phyloP scores from a whole-genome alignment of 148 eudicot genomes.

The Nepenthes mirabilis region DNA sequence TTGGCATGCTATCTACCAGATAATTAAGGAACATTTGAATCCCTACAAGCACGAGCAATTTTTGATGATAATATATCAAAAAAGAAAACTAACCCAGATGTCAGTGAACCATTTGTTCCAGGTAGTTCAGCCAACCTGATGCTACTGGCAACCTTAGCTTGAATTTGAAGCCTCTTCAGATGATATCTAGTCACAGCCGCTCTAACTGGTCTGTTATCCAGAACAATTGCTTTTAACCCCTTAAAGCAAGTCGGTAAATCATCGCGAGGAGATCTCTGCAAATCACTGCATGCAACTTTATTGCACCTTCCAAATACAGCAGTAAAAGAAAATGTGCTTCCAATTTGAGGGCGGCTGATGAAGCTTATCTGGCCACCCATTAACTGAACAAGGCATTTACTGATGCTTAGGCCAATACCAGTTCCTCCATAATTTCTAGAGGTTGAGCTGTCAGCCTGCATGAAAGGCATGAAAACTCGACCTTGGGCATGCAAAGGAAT shows the following conservation, averaged over 20 bases:
- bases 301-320: slow-evolving; percentile 28
- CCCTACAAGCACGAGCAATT: background rate
- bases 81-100: slow-evolving; percentile 22
- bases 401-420: slow-evolving; percentile 61
- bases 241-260: slow-evolving; percentile 30
- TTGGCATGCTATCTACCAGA: too few species aligned
- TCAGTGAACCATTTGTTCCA: slow-evolving; percentile 19
- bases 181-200: slow-evolving; percentile 56
- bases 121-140: slow-evolving; percentile 16
- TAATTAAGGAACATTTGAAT: too few species aligned
- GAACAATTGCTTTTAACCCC: slow-evolving; percentile 43
- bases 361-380: slow-evolving; percentile 66
- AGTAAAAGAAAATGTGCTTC: slow-evolving; percentile 59
- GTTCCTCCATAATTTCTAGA: slow-evolving; percentile 67
- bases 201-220: slow-evolving; percentile 44
- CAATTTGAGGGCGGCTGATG: slow-evolving; percentile 39
- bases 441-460: slow-evolving; percentile 75
- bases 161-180: slow-evolving; percentile 50
- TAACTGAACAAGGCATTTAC: slow-evolving; percentile 61
- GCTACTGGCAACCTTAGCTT: slow-evolving; percentile 29
- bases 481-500: slow-evolving; percentile 52
- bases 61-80: background rate
- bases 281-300: slow-evolving; percentile 10
- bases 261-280: slow-evolving; percentile 20
- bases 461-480: slow-evolving; percentile 51